phyloP scores from a whole-genome alignment of 495 filamentous ascomycete genomes.

The Annulohypoxylon nitens region DNA sequence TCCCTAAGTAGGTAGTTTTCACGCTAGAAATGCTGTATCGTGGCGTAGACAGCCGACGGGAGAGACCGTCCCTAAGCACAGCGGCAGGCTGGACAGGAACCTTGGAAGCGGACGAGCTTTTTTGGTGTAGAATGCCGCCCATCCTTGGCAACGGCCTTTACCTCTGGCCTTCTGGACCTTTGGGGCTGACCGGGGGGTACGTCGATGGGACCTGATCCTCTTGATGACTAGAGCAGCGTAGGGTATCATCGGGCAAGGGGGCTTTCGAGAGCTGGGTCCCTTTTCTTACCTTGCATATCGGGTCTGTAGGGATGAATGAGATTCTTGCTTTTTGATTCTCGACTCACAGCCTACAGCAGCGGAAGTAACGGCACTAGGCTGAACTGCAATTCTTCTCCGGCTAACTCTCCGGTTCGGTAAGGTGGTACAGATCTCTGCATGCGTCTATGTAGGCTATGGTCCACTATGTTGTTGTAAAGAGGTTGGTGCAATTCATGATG shows the following conservation, averaged over 20 bases:
- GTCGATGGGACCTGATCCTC: slow-evolving; percentile 26
- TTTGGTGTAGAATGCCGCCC: slow-evolving; percentile 29
- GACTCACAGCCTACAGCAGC: slow-evolving; percentile 28
- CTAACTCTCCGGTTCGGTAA: slow-evolving; percentile 33
- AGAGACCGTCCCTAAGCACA: slow-evolving; percentile 17
- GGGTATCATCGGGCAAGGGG: slow-evolving; percentile 31
- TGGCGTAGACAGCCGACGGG: slow-evolving; percentile 32
- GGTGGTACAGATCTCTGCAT: slow-evolving; percentile 39
- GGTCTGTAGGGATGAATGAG: slow-evolving; percentile 28
- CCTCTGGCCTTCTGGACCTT: slow-evolving; percentile 18
- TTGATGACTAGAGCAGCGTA: slow-evolving; percentile 14
- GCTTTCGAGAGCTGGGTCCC: slow-evolving; percentile 29
- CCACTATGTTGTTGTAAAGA: slow-evolving; percentile 12
- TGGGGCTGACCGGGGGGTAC: slow-evolving; percentile 15
- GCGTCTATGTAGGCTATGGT: slow-evolving; percentile 31
- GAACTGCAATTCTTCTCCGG: slow-evolving; percentile 26
- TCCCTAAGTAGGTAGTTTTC: not conserved
- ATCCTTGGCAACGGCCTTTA: slow-evolving; percentile 24
- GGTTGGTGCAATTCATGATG: slow-evolving; percentile 19
- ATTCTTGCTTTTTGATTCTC: slow-evolving; percentile 26
- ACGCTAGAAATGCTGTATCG: slow-evolving; percentile 41
- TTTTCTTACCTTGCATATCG: slow-evolving; percentile 37
- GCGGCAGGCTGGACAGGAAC: slow-evolving; percentile 13
- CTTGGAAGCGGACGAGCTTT: slow-evolving; percentile 24
- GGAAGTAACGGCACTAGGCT: slow-evolving; percentile 21